A percentile compares a stretch with the other conserved stretches of the same genome.
Evolutionary conservation across 345 rosid genomes (phyloP).

Genomic region (Diplotaxis tenuifolia): DNA sequence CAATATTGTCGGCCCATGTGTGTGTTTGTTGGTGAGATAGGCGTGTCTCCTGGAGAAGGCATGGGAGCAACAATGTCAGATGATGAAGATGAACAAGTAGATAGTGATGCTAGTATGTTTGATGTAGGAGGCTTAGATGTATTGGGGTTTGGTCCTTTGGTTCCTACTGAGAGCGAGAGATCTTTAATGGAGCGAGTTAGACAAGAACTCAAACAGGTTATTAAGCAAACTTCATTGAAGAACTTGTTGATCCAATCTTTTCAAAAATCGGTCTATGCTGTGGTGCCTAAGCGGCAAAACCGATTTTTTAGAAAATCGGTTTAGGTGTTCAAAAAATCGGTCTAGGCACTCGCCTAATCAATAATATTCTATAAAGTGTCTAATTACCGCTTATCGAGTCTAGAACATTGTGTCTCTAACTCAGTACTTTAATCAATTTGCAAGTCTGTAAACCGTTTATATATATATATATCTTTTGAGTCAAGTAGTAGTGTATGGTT

Average conservation of each 20-base stretch:
- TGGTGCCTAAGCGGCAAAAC: too few relatives aligned
- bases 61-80: slow-evolving; percentile 98
- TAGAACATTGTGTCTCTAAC: not conserved
- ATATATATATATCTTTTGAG: not conserved
- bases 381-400: not conserved
- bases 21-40: slow-evolving; percentile 43
- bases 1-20: not conserved
- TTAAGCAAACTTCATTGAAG: not conserved
- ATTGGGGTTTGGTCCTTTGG: slow-evolving; percentile 90
- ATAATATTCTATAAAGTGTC: not conserved
- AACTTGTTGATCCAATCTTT: not conserved
- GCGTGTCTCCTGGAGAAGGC: slow-evolving; percentile 96
- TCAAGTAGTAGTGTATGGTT: not conserved
- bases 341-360: not conserved
- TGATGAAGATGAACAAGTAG: slow-evolving; percentile 92
- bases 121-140: slow-evolving; percentile 72
- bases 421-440: not conserved
- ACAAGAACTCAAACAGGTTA: slow-evolving; percentile 91
- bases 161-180: slow-evolving; percentile 96
- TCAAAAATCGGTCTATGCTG: too few relatives aligned
- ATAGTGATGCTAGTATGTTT: slow-evolving; percentile 75
- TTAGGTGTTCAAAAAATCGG: not conserved
- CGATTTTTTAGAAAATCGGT: not conserved
- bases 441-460: not conserved
- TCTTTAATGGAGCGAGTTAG: slow-evolving; percentile 98